Base-by-base conservation (phyloP, 2,329 filamentous ascomycete genomes). In the Xylaria sp. region DNA sequence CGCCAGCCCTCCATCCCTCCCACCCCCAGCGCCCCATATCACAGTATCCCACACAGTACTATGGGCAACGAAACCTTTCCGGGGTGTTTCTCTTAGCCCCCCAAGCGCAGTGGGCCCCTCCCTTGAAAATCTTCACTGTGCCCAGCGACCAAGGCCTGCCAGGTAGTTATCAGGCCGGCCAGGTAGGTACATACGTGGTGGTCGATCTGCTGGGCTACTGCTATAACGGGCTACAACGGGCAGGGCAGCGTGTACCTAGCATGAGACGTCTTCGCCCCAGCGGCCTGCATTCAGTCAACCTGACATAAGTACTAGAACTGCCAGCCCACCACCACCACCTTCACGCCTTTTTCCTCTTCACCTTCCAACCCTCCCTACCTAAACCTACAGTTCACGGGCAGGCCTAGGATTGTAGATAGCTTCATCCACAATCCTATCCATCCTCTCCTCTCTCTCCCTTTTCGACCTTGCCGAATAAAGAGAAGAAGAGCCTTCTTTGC, bases 331-430 rank as follows among this genome's bases (percentile, higher is more conserved):
- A 39, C 26, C 40, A 39, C 43, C 43, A 44, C 50, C 48, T 42
- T 48, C 20, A n/a, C n/a, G 26, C 39, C 43, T 13, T 40, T 51
- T 45, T 54, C 40, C 53, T 44, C 21, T 38, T 22, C 20, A 20
- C 20, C 26, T 22, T 22, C 21, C 44, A 17, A 19, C 47, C 40
- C 51, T 50, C 50, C 52, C 56, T 48, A 48, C 43, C 46, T 63
- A 34, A 13, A 34, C 8, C 29, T 34, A 62, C 61, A 62, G 59
- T 63, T 60, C 57, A 60, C 60, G 59, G 60, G 58, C 59, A 60
- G 65, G 62, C 61, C 59, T 60, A 57, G 62, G 65, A 63, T 64
- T 65, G 61, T 63, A 63, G 59, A 61, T 62, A 53, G 52, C 52
- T 39, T 57, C 53, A n/a, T 59, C 56, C 53, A 16, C 53, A 59